A percentile compares a stretch with the other conserved stretches of the same genome.
Evolutionary conservation across 345 rosid species (phyloP).

Genomic region (Combretum micranthum): DNA sequence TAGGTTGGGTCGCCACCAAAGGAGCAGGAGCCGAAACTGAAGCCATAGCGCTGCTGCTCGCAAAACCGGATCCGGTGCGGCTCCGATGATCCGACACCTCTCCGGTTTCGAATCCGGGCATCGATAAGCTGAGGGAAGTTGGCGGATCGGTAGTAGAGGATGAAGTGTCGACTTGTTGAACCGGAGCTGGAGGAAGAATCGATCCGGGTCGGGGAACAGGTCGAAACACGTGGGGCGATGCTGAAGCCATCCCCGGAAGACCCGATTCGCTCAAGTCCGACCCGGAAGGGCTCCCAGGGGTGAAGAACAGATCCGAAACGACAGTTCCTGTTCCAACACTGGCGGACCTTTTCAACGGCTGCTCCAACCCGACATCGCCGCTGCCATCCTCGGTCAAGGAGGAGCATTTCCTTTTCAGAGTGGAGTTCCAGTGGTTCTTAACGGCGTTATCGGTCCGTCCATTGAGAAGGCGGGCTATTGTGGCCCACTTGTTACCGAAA

Average conservation of each 20-base stretch:
- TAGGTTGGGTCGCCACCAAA: neutral
- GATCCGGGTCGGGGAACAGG: conserved; percentile 34
- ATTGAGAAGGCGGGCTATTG: conserved; percentile 64
- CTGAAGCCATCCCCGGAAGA: conserved; percentile 18
- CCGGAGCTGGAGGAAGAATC: conserved; percentile 24
- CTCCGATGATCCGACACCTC: conserved; percentile 20
- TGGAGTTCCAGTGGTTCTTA: conserved; percentile 82
- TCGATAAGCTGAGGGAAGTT: conserved; percentile 53
- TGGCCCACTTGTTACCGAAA: conserved; percentile 84
- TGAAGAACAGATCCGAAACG: conserved; percentile 37
- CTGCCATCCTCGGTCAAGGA: conserved; percentile 23
- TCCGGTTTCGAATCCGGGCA: conserved; percentile 48
- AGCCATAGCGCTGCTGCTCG: conserved; percentile 1
- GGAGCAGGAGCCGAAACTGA: conserved; percentile 3
- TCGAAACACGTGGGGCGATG: conserved; percentile 33
- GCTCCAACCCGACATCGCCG: conserved; percentile 23
- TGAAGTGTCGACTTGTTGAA: conserved; percentile 22
- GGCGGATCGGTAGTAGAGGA: conserved; percentile 43
- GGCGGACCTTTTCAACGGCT: conserved; percentile 57
- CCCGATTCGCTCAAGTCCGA: conserved; percentile 72
- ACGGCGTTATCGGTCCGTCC: conserved; percentile 81
- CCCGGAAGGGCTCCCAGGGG: conserved; percentile 58
- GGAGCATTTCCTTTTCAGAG: conserved; percentile 63
- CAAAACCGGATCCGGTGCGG: conserved; percentile 12
- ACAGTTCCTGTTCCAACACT: conserved; percentile 42